Base-by-base conservation (phyloP, 768 basidiomycete species). In the Lenzites betulinus region DNA sequence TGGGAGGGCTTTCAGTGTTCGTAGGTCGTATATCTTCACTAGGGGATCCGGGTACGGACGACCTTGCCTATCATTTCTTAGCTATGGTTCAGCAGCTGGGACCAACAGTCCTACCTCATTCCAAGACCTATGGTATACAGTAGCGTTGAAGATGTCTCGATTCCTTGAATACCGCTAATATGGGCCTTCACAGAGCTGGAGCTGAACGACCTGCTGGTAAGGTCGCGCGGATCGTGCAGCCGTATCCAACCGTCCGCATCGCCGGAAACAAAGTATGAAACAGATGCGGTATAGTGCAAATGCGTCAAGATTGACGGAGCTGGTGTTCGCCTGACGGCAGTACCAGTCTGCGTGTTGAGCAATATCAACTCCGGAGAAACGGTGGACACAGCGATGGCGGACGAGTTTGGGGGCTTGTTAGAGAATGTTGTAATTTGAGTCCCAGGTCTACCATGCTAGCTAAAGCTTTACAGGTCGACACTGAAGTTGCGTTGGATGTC, bases 11-110 rank as follows among this genome's bases (percentile, higher is more conserved):
- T 85, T 83, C 79, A 98, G 84, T 23, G 82, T 92, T 30, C 96
- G 88, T 30, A 93, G 68, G 72, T 99, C 96, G 67, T 90, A 97
- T 13, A 98, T 81, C 75, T 96, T 97, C 64, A 99, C 93, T 35
- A 95, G 79, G 2, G 94, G 92, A 71, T 98, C 96, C 0, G 92
- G 90, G 55, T 89, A 83, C 5, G 95, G 93, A 48, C 90, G 87
- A 7, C 89, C 87, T 73, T 92, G 93, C 72, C 95, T 97, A 38
- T 33, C 8, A 20, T 18, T 16, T n/a, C 42, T 62, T 26, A 44
- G 60, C 48, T 38, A 12, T 22, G 35, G 13, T 42, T 20, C 23
- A 52, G 28, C 18, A 22, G 56, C 33, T 28, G 30, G 39, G 16
- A 26, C 36, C 9, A 52, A 56, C 44, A 13, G 18, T 38, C 48